Evolutionary conservation across 768 basidiomycete species (phyloP).

Genomic region (Tephrocybe sp.): DNA sequence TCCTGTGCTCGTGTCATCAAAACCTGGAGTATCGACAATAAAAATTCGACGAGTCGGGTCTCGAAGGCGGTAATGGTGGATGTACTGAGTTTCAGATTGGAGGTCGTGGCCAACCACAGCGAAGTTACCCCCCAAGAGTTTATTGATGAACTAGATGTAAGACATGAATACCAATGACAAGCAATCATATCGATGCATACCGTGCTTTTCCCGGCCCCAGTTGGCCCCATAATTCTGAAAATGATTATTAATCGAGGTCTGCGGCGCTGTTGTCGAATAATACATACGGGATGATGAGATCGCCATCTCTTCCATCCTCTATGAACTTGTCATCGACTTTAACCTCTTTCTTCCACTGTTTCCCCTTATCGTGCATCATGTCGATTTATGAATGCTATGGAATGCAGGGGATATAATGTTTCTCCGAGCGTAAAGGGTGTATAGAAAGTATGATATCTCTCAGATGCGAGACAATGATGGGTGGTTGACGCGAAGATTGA

Average conservation of each 20-base stretch:
- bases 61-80: conserved; percentile 7
- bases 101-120: conserved; percentile 6
- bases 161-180: background rate
- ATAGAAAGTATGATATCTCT: too few relatives aligned
- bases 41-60: conserved; percentile 3
- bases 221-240: conserved; percentile 7
- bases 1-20: conserved; percentile 9
- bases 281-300: conserved; percentile 7
- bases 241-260: background rate
- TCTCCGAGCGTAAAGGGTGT: too few relatives aligned
- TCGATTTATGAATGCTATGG: too few relatives aligned
- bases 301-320: conserved; percentile 3
- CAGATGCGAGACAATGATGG: too few relatives aligned
- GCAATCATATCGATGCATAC: background rate
- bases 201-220: conserved; percentile 10
- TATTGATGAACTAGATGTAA: conserved; percentile 5
- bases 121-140: background rate
- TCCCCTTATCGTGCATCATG: too few relatives aligned
- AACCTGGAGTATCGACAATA: conserved; percentile 10
- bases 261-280: background rate
- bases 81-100: conserved; percentile 4
- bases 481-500: too few relatives aligned
- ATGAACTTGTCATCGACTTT: conserved; percentile 1
- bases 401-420: too few relatives aligned
- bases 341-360: conserved; percentile 7